phyloP scores from a whole-genome alignment of 495 filamentous ascomycete species.

The Podospora fimiseda region DNA sequence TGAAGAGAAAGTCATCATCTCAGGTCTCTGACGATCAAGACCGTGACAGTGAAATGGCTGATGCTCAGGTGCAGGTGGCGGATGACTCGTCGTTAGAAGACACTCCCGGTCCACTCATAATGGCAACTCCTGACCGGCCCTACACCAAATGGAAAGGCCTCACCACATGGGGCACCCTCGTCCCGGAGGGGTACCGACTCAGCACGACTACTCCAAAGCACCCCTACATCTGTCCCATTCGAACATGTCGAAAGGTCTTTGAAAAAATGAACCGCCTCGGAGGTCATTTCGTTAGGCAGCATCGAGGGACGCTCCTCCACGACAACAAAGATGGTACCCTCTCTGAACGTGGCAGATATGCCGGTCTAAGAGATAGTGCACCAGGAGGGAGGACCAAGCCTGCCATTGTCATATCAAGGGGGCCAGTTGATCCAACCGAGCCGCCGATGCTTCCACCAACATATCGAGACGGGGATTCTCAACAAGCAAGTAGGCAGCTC shows the following conservation, averaged over 20 bases:
- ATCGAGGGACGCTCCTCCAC: constrained; percentile 22
- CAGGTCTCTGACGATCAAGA: no score
- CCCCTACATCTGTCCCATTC: neutral
- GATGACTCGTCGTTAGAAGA: no score
- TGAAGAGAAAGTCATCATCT: no score
- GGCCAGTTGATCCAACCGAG: neutral
- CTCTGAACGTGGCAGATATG: constrained; percentile 14
- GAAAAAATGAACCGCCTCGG: neutral
- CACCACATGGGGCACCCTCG: neutral
- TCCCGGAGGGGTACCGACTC: neutral
- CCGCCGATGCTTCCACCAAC: neutral
- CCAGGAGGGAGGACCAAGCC: neutral
- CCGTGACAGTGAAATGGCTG: no score
- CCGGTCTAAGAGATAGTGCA: constrained; percentile 3
- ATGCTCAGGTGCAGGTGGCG: no score
- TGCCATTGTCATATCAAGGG: constrained; percentile 16
- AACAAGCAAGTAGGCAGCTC: neutral
- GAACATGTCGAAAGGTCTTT: neutral
- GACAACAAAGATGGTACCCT: constrained; percentile 36
- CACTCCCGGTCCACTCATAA: no score
- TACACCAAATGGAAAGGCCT: no score
- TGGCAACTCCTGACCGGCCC: no score
- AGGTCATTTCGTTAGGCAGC: constrained; percentile 11
- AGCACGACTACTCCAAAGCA: neutral
- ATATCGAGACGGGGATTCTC: neutral